Conservation (phyloP, 352 stramenopile species). For the Globisporangium ultimum region DNA sequence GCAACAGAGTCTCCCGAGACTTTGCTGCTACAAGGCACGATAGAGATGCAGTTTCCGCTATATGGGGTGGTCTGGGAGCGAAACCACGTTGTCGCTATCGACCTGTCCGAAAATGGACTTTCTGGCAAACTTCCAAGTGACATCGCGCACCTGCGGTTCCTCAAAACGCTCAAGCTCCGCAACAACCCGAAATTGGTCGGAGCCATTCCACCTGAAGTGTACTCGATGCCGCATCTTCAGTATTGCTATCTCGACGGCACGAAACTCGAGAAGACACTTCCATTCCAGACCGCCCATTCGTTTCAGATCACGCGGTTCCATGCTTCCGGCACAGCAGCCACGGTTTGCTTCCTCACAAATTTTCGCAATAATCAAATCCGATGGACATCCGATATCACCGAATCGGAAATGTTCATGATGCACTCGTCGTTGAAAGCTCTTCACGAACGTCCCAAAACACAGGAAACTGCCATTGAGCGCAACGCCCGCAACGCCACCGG, state of each 20-base stretch:
- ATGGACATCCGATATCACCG: slow-evolving; percentile 53
- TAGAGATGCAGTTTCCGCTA: slow-evolving; percentile 34
- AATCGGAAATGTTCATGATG: slow-evolving; percentile 55
- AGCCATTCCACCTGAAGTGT: slow-evolving; percentile 22
- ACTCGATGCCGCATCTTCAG: slow-evolving; percentile 39
- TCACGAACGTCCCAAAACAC: slow-evolving; percentile 21
- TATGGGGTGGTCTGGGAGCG: slow-evolving; percentile 50
- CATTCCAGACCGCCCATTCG: slow-evolving; percentile 40
- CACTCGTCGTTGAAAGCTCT: slow-evolving; percentile 41
- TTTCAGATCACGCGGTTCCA: slow-evolving; percentile 62
- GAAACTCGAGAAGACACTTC: slow-evolving; percentile 35
- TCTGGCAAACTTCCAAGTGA: slow-evolving; percentile 36
- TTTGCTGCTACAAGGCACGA: slow-evolving; percentile 21
- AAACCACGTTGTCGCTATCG: slow-evolving; percentile 59
- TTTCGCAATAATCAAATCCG: slow-evolving; percentile 19
- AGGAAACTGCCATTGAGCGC: slow-evolving; percentile 20
- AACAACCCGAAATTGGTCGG: slow-evolving; percentile 47
- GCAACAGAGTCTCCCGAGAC: slow-evolving; percentile 18
- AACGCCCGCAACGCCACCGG: slow-evolving; percentile 60
- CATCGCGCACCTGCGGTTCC: slow-evolving; percentile 36
- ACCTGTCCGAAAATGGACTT: slow-evolving; percentile 51
- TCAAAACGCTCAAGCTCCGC: slow-evolving; percentile 55
- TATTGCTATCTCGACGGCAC: slow-evolving; percentile 72
- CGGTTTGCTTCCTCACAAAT: slow-evolving; percentile 42
- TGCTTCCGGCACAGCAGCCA: slow-evolving; percentile 21